Percentiles rank a stretch among this genome's conserved stretches.
Conservation (phyloP, 75 land plant species). For the Larix kaempferi region DNA sequence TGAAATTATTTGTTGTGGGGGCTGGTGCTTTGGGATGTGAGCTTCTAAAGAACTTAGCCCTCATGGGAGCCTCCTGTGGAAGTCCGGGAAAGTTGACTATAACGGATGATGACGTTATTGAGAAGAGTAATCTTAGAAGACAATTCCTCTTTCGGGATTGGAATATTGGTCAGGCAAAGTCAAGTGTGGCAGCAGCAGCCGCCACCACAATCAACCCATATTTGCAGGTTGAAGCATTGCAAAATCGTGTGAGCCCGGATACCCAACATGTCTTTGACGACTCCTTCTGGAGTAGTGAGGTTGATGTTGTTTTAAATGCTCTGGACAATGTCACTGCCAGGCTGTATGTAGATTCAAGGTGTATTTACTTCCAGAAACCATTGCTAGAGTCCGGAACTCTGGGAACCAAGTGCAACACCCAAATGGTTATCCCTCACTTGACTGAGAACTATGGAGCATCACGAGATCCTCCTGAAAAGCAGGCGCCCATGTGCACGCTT, state of each 20-base stretch:
- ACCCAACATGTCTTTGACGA: slow-evolving; percentile 88
- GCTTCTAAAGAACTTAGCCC: slow-evolving; percentile 81
- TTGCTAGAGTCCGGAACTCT: slow-evolving; percentile 88
- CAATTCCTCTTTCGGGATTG: slow-evolving; percentile 91
- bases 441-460: slow-evolving; percentile 98
- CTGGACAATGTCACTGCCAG: slow-evolving; percentile 89
- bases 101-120: slow-evolving; percentile 96
- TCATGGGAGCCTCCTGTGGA: slow-evolving; percentile 91
- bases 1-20: slow-evolving; percentile 81
- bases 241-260: slow-evolving; percentile 75
- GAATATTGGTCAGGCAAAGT: slow-evolving; percentile 91
- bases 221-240: slow-evolving; percentile 68
- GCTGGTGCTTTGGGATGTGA: slow-evolving; percentile 97
- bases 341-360: slow-evolving; percentile 81
- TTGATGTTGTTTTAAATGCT: slow-evolving; percentile 82
- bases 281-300: slow-evolving; percentile 66
- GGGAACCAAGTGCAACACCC: slow-evolving; percentile 92
- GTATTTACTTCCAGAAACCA: slow-evolving; percentile 94
- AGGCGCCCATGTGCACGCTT: slow-evolving; percentile 97
- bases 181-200: slow-evolving; percentile 83
- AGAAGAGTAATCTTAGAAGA: slow-evolving; percentile 92
- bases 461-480: slow-evolving; percentile 93
- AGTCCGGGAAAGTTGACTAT: slow-evolving; percentile 66
- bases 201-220: slow-evolving; percentile 65
- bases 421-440: slow-evolving; percentile 90